Conservation (phyloP, 1,139 yeast genomes). For the Arxiozyma slooffiae region DNA sequence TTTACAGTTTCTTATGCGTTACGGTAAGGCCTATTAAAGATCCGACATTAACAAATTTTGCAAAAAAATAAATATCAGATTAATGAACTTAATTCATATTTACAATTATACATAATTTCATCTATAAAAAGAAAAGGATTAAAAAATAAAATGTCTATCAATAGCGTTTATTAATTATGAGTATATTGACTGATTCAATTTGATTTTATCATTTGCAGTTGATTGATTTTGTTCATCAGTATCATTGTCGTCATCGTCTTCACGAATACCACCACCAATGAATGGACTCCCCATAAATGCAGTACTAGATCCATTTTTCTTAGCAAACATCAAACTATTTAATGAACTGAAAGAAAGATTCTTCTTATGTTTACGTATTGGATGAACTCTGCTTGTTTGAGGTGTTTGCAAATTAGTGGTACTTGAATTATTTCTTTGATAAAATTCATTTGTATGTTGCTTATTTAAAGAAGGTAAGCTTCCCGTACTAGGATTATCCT, state of each 20-base stretch:
- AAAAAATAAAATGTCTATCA: neutral
- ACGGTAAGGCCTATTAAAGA: too few species aligned
- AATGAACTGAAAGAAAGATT: conserved; percentile 30
- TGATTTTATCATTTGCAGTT: conserved; percentile 13
- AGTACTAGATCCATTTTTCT: conserved; percentile 16
- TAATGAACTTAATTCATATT: neutral
- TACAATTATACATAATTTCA: too few species aligned
- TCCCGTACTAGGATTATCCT: conserved; percentile 16
- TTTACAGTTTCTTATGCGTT: too few species aligned
- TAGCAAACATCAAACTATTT: conserved; percentile 30
- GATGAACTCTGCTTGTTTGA: conserved; percentile 19
- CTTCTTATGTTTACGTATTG: conserved; percentile 28
- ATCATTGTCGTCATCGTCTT: conserved; percentile 22
- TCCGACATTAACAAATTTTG: too few species aligned
- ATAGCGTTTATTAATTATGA: conserved; percentile 8
- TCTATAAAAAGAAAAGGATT: too few species aligned
- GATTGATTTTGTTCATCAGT: neutral
- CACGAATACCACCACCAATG: conserved; percentile 24
- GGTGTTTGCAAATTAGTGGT: conserved; percentile 17
- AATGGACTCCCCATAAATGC: conserved; percentile 9
- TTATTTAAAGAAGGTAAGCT: conserved; percentile 12
- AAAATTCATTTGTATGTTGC: conserved; percentile 6
- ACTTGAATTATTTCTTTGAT: conserved; percentile 11
- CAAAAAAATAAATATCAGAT: too few species aligned
- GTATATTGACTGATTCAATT: conserved; percentile 25